These are phyloP conservation scores for Pseudopyricularia cyperi DNA, from an alignment of 2,329 filamentous ascomycete genomes.

Conservation along the genomic window DNA sequence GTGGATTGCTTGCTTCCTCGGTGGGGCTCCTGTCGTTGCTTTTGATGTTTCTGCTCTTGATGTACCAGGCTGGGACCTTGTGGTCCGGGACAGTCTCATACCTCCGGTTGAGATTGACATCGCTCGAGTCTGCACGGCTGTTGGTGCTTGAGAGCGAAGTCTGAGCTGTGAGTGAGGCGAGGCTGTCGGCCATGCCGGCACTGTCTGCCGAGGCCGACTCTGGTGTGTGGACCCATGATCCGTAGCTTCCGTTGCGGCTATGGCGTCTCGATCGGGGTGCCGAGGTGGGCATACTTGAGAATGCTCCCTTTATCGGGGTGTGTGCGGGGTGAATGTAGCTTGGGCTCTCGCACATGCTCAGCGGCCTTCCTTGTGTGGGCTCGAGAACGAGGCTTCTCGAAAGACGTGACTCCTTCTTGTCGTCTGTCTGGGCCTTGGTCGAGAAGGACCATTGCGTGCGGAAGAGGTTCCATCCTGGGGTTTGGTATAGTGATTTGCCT, in stretches of 20 bases:
- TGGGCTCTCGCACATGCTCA: background rate
- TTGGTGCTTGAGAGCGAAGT: background rate
- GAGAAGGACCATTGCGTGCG: background rate
- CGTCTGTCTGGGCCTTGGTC: background rate
- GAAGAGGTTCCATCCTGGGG: background rate
- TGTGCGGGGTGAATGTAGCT: background rate
- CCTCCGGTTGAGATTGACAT: conserved; percentile 1
- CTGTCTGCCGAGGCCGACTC: background rate
- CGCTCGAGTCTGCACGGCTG: background rate
- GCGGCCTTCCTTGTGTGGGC: background rate
- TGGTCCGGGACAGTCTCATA: background rate
- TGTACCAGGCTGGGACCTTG: conserved; percentile 2
- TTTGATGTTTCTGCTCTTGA: background rate
- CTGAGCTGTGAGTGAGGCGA: background rate
- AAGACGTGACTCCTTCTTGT: background rate
- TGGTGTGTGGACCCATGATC: background rate
- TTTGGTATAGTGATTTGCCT: background rate
- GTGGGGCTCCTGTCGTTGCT: background rate
- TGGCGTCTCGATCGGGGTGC: background rate
- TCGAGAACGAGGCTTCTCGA: background rate
- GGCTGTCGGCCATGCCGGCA: background rate
- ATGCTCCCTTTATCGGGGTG: background rate
- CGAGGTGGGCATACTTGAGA: background rate
- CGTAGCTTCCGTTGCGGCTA: conserved; percentile 1
- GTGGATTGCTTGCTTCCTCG: background rate